phyloP scores from a whole-genome alignment of 768 basidiomycete species.

The Boletales sp. region DNA sequence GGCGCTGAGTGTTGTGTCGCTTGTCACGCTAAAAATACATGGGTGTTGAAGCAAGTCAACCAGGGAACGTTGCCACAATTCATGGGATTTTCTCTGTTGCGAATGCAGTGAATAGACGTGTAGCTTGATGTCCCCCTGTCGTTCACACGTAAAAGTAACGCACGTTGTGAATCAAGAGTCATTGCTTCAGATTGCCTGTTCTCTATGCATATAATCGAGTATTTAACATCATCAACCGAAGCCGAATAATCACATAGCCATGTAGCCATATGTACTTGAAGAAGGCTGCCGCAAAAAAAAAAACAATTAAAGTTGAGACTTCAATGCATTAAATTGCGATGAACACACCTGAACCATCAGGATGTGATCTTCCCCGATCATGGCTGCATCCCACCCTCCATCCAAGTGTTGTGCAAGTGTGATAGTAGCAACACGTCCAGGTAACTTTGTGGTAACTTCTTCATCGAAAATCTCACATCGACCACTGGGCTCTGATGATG shows the following conservation, averaged over 20 bases:
- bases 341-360: conserved; percentile 30
- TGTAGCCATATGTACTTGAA: conserved; percentile 19
- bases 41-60: too few relatives aligned
- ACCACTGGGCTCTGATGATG: conserved; percentile 2
- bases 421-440: conserved; percentile 24
- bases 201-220: neutral
- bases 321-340: neutral
- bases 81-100: too few relatives aligned
- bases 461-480: conserved; percentile 16
- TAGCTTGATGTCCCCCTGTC: neutral
- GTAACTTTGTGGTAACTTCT: conserved; percentile 26
- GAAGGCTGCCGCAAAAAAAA: conserved; percentile 6
- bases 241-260: conserved; percentile 22
- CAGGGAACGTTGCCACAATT: too few relatives aligned
- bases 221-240: neutral
- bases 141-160: neutral
- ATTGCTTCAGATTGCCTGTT: neutral
- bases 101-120: too few relatives aligned
- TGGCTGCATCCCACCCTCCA: conserved; percentile 28
- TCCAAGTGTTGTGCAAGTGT: conserved; percentile 7
- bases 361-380: conserved; percentile 36
- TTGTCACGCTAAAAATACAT: too few relatives aligned
- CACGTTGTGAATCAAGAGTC: neutral
- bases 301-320: neutral
- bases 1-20: too few relatives aligned